Base-by-base conservation (phyloP, 225 moss, liverwort and hornwort genomes). In the Asterella californica region DNA sequence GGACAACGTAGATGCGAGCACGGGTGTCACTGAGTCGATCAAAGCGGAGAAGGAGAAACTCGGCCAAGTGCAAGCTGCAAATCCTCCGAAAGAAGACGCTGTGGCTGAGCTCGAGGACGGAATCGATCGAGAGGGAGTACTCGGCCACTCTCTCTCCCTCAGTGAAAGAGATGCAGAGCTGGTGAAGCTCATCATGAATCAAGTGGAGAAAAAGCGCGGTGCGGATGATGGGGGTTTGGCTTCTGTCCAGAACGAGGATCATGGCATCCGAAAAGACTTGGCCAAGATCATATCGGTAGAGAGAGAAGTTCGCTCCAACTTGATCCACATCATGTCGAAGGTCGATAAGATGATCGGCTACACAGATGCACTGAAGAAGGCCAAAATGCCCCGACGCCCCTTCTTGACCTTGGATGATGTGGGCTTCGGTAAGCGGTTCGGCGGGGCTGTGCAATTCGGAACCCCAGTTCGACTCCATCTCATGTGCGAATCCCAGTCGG, bases 301-400 rank as follows among this genome's bases (percentile, higher is more conserved):
- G 52, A n/a, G 57, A 47, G 60, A 57, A 15, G 18, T 73, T 10
- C 54, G 34, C 12, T 30, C 36, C 2, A 22, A 73, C 42, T 38
- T 60, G 49, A 55, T 17, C 10, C 61, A 37, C 8, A 62, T 76
- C 38, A 76, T 76, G 73, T 45, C 59, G 6, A 81, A 75, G 74
- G 50, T 81, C 54, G 80, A 81, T 33, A 32, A 36, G 54, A 81
- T 81, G 54, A 74, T 81, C 6, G 45, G 67, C 8, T 80, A 70
- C 55, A 63, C 59, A 5, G 80, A 50, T 2, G 17, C 72, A 9
- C 5, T 72, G 37, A 42, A 36, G n/a, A 47, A 60, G 11, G 74
- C 80, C 17, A 62, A 60, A n/a, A 74, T 81, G 59, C 80, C 80
- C 24, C 57, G 80, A 24, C 80, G 80, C 21, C 80, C 80, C 60